These are phyloP conservation scores for Moricandia arvensis DNA, from an alignment of 345 rosid genomes.

Conservation along the genomic window DNA sequence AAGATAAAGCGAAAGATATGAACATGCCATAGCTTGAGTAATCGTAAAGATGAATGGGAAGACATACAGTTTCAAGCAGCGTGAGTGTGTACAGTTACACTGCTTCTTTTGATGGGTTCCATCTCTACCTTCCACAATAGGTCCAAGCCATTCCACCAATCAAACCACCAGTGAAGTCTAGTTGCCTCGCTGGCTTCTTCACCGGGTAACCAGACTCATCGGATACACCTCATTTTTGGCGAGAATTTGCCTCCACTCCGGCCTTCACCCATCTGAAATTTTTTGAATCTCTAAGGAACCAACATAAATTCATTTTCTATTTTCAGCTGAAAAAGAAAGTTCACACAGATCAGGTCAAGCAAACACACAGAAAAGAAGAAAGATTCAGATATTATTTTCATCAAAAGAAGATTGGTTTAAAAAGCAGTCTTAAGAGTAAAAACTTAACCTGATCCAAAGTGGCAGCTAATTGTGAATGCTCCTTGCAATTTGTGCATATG, in stretches of 20 bases:
- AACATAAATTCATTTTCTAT: no score
- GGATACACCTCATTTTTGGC: conserved; percentile 59
- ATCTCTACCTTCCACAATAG: conserved; percentile 68
- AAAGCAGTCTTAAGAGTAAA: no score
- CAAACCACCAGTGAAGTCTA: conserved; percentile 70
- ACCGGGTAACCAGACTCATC: conserved; percentile 48
- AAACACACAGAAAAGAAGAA: no score
- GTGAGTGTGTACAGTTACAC: conserved; percentile 96
- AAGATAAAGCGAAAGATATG: conserved; percentile 4
- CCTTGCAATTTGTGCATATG: no score
- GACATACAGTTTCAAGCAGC: conserved; percentile 92
- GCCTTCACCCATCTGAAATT: no score
- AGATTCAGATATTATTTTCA: no score
- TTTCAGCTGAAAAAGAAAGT: no score
- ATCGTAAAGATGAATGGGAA: background rate
- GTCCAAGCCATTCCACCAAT: conserved; percentile 54
- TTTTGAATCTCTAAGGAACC: no score
- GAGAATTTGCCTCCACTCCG: conserved; percentile 69
- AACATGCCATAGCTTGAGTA: conserved; percentile 1
- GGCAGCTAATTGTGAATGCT: no score
- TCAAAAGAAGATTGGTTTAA: no score
- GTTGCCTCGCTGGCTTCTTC: conserved; percentile 86
- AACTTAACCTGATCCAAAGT: no score
- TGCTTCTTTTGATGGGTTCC: conserved; percentile 90
- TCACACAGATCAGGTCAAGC: no score